Percentiles rank a stretch among this genome's conserved stretches.
phyloP scores from a whole-genome alignment of 306 rosid genomes.

The Acacia confusa region DNA sequence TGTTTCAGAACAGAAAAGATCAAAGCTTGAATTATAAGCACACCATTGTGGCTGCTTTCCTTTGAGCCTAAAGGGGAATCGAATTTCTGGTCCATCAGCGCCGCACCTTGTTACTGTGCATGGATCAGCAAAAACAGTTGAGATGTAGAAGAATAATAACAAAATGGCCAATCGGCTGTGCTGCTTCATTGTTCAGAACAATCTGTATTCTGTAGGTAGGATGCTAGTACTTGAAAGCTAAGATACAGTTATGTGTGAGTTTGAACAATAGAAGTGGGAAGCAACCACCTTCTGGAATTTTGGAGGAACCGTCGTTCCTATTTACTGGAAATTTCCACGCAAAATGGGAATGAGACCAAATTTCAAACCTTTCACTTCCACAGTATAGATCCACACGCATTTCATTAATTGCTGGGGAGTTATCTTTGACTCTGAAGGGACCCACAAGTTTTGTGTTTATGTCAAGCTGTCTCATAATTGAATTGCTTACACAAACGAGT shows the following conservation, averaged over 20 bases:
- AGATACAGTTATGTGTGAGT: background rate
- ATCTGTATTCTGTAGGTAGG: background rate
- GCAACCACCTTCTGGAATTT: background rate
- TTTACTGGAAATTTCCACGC: background rate
- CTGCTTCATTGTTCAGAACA: background rate
- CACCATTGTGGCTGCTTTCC: constrained; percentile 20
- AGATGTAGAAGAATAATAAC: background rate
- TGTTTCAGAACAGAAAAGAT: constrained; percentile 23
- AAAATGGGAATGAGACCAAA: background rate
- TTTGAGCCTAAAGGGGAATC: constrained; percentile 25
- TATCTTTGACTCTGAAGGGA: background rate
- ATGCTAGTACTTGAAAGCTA: background rate
- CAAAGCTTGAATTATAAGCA: constrained; percentile 19
- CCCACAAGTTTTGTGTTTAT: too few species aligned
- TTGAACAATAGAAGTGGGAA: background rate
- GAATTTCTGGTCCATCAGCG: constrained; percentile 5
- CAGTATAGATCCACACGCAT: background rate
- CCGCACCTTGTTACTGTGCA: constrained; percentile 27
- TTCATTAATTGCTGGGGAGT: background rate
- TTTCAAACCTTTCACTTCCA: background rate
- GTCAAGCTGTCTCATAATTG: too few species aligned
- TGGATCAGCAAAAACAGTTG: background rate
- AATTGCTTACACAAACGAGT: too few species aligned
- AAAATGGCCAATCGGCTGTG: background rate
- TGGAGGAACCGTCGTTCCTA: background rate